phyloP scores from a whole-genome alignment of 352 stramenopile species.

The Phytophthora meadii region DNA sequence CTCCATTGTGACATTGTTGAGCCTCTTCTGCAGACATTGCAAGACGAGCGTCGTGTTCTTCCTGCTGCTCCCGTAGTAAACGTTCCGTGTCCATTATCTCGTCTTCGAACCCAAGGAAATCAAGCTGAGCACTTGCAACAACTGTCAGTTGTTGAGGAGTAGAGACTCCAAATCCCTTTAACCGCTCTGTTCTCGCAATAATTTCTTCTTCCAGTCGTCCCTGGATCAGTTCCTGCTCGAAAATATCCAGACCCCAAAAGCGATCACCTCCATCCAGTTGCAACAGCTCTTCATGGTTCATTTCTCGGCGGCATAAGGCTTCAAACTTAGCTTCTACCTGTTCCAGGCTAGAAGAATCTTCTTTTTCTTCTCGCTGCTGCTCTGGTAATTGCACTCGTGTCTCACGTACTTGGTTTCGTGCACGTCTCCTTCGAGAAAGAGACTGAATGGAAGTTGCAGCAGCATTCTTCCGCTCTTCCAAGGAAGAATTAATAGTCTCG shows the following conservation, averaged over 20 bases:
- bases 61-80: slow-evolving; percentile 29
- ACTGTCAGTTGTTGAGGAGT: background rate
- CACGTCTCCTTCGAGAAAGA: slow-evolving; percentile 51
- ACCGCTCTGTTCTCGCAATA: slow-evolving; percentile 21
- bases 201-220: slow-evolving; percentile 54
- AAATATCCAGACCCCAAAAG: slow-evolving; percentile 61
- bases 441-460: slow-evolving; percentile 67
- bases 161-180: background rate
- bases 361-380: background rate
- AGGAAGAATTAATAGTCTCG: slow-evolving; percentile 38
- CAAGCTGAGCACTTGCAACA: slow-evolving; percentile 1
- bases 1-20: slow-evolving; percentile 50
- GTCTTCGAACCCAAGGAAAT: slow-evolving; percentile 21
- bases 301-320: slow-evolving; percentile 48
- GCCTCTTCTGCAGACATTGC: slow-evolving; percentile 48
- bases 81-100: slow-evolving; percentile 28
- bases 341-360: background rate
- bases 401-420: slow-evolving; percentile 29
- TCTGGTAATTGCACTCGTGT: slow-evolving; percentile 2
- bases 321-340: slow-evolving; percentile 34
- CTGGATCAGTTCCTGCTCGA: slow-evolving; percentile 49
- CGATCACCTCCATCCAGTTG: slow-evolving; percentile 53
- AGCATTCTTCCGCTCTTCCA: slow-evolving; percentile 51
- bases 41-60: slow-evolving; percentile 37
- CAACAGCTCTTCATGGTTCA: slow-evolving; percentile 62